Evolutionary conservation across 441 rosid genomes (phyloP).

Genomic region (Populus hybrid): DNA sequence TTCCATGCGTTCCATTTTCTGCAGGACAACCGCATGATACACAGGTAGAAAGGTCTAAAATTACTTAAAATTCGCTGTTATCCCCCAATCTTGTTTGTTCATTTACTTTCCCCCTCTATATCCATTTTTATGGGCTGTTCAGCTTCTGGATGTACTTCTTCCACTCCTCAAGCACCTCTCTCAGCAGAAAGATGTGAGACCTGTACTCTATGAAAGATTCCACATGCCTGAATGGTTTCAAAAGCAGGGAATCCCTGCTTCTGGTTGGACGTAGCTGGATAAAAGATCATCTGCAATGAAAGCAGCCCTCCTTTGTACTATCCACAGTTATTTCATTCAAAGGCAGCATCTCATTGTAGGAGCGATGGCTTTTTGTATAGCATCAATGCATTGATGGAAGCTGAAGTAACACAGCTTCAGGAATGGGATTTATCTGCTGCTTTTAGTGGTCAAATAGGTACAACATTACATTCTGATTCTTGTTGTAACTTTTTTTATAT

Average conservation of each 20-base stretch:
- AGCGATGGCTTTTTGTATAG: slow-evolving; percentile 23
- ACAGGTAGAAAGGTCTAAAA: slow-evolving; percentile 47
- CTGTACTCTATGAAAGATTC: slow-evolving; percentile 64
- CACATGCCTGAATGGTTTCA: slow-evolving; percentile 97
- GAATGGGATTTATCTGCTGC: slow-evolving; percentile 22
- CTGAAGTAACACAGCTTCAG: slow-evolving; percentile 3
- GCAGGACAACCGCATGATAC: slow-evolving; percentile 73
- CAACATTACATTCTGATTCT: slow-evolving; percentile 19
- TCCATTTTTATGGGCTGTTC: slow-evolving; percentile 13
- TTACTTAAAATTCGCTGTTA: background rate
- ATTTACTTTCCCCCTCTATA: slow-evolving; percentile 9
- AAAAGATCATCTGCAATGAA: slow-evolving; percentile 1
- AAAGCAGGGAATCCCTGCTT: slow-evolving; percentile 81
- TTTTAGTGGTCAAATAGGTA: slow-evolving; percentile 22
- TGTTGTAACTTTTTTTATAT: slow-evolving; percentile 31
- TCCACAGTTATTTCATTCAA: slow-evolving; percentile 11
- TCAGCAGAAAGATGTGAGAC: slow-evolving; percentile 70
- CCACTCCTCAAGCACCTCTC: slow-evolving; percentile 87
- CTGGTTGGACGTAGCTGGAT: slow-evolving; percentile 35
- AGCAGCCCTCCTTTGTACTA: slow-evolving; percentile 19
- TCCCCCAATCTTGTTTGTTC: background rate
- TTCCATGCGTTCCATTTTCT: slow-evolving; percentile 88
- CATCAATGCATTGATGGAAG: slow-evolving; percentile 23
- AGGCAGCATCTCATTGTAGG: slow-evolving; percentile 24
- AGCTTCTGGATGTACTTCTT: slow-evolving; percentile 89